Base-by-base conservation (phyloP, 768 basidiomycete species). In the Lactarius pseudohatsudake region DNA sequence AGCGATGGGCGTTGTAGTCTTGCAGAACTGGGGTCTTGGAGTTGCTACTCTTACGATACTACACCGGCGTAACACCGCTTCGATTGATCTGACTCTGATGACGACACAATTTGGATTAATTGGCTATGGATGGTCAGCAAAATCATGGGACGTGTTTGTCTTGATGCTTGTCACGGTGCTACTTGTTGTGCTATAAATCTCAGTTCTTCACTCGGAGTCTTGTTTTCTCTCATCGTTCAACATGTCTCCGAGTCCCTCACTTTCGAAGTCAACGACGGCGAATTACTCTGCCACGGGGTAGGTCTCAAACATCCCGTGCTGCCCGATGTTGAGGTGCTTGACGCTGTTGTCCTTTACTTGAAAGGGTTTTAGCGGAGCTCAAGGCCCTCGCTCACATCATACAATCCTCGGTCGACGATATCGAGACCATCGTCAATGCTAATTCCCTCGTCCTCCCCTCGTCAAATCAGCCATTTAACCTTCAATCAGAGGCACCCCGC, bases 321-420 rank as follows among this genome's bases (percentile, higher is more conserved):
- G 6, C 55, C 54, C 16, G 16, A 16, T 8, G 10, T 28, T 11
- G 30, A 34, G 1, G 2, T 34, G 2, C 54, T 16, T 56, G 55
- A 56, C 28, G 8, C 4, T 34, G 30, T 15, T 56, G 16, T 56
- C 55, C 34, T 56, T 1, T 2, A 18, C 7, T 9, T 11, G n/a
- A 22, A 50, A 56, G 55, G 16, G 30, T n/a, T 6, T 56, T 56
- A 10, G 34, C 30, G 8, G 61, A 61, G 32, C 61, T 61, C 22
- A 61, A 61, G 30, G 5, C 61, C 20, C 61, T 61, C 47, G 40
- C 61, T 15, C 36, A 50, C 32, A 61, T 61, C 26, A 61, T 61
- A 16, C 41, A 61, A 34, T 32, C 61, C 18, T 53, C 61, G 3
- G 15, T 61, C 30, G 18, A 61, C 47, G 13, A 9, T 11, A 50